Base-by-base conservation (phyloP, 164 flowering plant genomes). In the Magnolia changhungtana region DNA sequence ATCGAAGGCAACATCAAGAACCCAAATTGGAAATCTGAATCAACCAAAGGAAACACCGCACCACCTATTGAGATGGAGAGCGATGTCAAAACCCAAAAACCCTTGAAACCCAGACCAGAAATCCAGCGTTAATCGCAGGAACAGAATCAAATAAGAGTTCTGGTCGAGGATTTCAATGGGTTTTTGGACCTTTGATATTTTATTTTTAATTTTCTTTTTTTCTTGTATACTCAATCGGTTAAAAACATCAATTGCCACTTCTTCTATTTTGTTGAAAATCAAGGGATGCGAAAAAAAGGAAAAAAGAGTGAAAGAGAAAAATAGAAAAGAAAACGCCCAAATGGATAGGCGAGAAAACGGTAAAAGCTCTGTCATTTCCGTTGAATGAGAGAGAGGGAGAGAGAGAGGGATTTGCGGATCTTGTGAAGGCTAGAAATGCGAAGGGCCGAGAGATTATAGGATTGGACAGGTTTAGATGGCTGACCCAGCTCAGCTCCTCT, bases 321-420 rank as follows among this genome's bases (percentile, higher is more conserved):
- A 7, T 11, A 16, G 18, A 55, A 55, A 55, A 55, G 61, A 55
- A 16, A 16, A 55, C 16, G 50, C 23, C 19, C 23, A 61, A 8
- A 59, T 4, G 49, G 61, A 11, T 31, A 7, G 52, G 50, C 16
- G 24, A 49, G 31, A 18, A 20, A 66, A 11, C 67, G 11, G 50
- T 24, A 55, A 1, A 3, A 58, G n/a, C 45, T 37, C 45, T 37
- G 6, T 16, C 24, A 9, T 64, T 73, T 63, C 37, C 52, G 71
- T 16, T 37, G 76, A 45, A 70, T 67, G 45, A 37, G 61, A 55
- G 9, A 55, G 29, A 27, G 1, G 59, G 58, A 52, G 61, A 55
- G 61, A 55, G 24, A 23, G 61, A 55, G 61, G 14, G 61, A 55
- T 76, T 73, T 69, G 76, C 83, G 83, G 81, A 73, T 76, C 72